Evolutionary conservation across 768 basidiomycete genomes (phyloP).

Genomic region (Boletus tomentosulus): DNA sequence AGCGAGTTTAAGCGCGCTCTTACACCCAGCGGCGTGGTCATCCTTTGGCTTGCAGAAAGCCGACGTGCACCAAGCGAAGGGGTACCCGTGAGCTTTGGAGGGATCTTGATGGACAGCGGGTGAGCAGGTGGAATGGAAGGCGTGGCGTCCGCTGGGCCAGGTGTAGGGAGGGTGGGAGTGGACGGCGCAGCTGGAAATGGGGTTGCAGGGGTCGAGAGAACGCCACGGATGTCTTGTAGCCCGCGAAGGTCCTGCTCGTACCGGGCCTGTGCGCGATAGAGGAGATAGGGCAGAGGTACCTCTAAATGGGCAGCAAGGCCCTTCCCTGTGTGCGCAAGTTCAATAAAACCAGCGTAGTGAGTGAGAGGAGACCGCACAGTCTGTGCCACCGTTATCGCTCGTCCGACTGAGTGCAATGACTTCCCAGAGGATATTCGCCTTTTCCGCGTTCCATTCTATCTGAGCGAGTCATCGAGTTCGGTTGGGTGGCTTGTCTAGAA

Average conservation of each 20-base stretch:
- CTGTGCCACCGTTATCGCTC: conserved; percentile 67
- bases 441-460: conserved; percentile 85
- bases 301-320: conserved; percentile 74
- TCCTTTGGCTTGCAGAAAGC: conserved; percentile 40
- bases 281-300: conserved; percentile 79
- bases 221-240: conserved; percentile 65
- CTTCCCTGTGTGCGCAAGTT: conserved; percentile 55
- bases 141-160: conserved; percentile 14
- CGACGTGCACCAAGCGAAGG: conserved; percentile 15
- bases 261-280: conserved; percentile 78
- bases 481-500: conserved; percentile 3
- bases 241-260: conserved; percentile 84
- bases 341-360: background rate
- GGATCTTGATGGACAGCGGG: conserved; percentile 26
- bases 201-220: conserved; percentile 44
- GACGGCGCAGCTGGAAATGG: conserved; percentile 20
- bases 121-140: conserved; percentile 11
- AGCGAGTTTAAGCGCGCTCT: conserved; percentile 71
- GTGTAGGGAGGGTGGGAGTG: conserved; percentile 6
- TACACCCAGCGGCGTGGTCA: conserved; percentile 56
- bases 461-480: conserved; percentile 28
- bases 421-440: conserved; percentile 84
- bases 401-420: conserved; percentile 76
- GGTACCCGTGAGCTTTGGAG: conserved; percentile 6
- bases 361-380: conserved; percentile 52